Conservation (phyloP, 805 yeast genomes). For the Lipomyces sp. region DNA sequence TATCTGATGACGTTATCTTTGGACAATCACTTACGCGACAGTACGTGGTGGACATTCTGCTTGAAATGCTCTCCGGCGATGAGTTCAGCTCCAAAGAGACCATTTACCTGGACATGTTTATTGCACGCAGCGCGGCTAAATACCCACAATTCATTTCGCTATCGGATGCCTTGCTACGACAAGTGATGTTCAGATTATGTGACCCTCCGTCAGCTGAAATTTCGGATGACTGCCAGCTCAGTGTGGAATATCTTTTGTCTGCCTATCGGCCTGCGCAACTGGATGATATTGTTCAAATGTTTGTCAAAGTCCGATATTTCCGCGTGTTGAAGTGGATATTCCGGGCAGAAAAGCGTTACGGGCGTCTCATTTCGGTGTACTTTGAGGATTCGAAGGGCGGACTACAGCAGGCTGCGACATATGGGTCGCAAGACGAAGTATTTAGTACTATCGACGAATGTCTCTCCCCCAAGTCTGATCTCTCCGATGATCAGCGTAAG, state of each 20-base stretch:
- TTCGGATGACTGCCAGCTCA: conserved; percentile 66
- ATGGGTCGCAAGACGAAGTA: conserved; percentile 17
- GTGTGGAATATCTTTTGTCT: conserved; percentile 68
- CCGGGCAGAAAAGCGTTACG: conserved; percentile 49
- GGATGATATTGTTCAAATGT: conserved; percentile 47
- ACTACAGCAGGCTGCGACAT: background rate
- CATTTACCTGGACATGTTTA: conserved; percentile 56
- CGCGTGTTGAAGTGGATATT: conserved; percentile 59
- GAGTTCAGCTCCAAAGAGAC: conserved; percentile 26
- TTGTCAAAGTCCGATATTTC: conserved; percentile 55
- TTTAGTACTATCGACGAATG: conserved; percentile 28
- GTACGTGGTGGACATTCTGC: conserved; percentile 66
- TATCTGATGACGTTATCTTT: conserved; percentile 28
- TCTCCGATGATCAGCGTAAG: conserved; percentile 13
- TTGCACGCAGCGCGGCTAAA: conserved; percentile 79
- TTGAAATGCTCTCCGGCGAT: conserved; percentile 51
- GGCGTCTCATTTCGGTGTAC: conserved; percentile 45
- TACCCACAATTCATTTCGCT: conserved; percentile 77
- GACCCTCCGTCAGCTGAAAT: conserved; percentile 36
- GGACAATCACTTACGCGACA: conserved; percentile 59
- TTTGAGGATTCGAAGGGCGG: conserved; percentile 19
- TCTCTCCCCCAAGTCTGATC: conserved; percentile 14
- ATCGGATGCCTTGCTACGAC: conserved; percentile 55
- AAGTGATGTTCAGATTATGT: conserved; percentile 52
- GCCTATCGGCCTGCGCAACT: conserved; percentile 59